Conservation (phyloP, 495 filamentous ascomycete species). For the Thermothielavioides terrestris region DNA sequence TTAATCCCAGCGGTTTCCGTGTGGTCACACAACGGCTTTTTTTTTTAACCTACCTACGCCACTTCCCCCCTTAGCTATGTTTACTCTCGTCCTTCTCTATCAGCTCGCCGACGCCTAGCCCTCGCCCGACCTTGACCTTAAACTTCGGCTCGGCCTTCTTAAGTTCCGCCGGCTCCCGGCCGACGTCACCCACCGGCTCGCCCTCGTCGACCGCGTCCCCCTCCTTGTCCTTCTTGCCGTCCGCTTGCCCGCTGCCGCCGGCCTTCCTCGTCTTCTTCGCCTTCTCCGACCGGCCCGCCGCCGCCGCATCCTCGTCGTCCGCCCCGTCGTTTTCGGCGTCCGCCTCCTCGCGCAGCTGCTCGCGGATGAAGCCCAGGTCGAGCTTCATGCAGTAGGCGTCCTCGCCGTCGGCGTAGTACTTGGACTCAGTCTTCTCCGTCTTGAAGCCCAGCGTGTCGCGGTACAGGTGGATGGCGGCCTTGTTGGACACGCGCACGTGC, state of each 20-base stretch:
- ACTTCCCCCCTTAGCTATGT: conserved; percentile 13
- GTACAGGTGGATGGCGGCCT: conserved; percentile 83
- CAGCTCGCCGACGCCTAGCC: conserved; percentile 73
- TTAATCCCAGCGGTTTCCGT: too few relatives aligned
- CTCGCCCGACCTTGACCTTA: conserved; percentile 72
- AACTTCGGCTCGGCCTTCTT: conserved; percentile 31
- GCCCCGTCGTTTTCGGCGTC: conserved; percentile 29
- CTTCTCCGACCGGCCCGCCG: not conserved
- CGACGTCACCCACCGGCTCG: conserved; percentile 38
- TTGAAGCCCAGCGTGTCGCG: conserved; percentile 88
- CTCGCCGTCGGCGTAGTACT: conserved; percentile 98
- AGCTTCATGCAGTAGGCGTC: conserved; percentile 92
- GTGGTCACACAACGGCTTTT: not conserved
- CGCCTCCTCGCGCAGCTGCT: conserved; percentile 35
- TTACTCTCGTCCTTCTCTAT: conserved; percentile 70
- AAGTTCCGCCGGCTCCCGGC: conserved; percentile 27
- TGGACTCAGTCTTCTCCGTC: conserved; percentile 78
- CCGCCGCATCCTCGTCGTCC: conserved; percentile 9
- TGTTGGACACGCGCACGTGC: conserved; percentile 90
- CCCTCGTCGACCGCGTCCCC: conserved; percentile 41
- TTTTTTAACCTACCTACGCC: conserved; percentile 9
- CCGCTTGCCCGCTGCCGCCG: too few relatives aligned
- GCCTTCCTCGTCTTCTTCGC: conserved; percentile 3
- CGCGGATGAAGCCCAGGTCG: conserved; percentile 58
- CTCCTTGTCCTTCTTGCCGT: conserved; percentile 29